Evolutionary conservation across 2,329 filamentous ascomycete species (phyloP).

Genomic region (Calonectria montana): DNA sequence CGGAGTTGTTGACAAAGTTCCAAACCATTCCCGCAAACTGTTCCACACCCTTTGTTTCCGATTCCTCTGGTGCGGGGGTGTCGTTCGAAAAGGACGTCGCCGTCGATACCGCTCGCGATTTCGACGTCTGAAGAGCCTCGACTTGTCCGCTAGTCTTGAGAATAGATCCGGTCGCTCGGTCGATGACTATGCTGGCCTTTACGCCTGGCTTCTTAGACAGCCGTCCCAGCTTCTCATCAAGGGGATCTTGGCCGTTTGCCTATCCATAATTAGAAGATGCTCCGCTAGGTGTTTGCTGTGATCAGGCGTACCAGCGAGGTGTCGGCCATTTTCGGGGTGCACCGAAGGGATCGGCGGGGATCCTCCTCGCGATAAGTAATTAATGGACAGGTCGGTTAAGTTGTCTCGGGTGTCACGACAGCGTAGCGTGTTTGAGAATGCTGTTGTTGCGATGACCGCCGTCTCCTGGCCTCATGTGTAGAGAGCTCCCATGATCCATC

Average conservation of each 20-base stretch:
- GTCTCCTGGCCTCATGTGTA: constrained; percentile 21
- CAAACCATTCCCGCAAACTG: constrained; percentile 82
- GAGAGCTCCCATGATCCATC: constrained; percentile 21
- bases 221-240: constrained; percentile 74
- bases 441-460: constrained; percentile 21
- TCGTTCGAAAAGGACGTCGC: constrained; percentile 61
- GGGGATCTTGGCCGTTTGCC: constrained; percentile 66
- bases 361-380: neutral
- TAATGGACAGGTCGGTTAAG: neutral
- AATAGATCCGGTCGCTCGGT: constrained; percentile 77
- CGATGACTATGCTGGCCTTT: constrained; percentile 80
- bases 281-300: neutral
- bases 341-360: neutral
- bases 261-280: constrained; percentile 35
- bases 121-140: constrained; percentile 61
- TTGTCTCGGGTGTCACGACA: constrained; percentile 8
- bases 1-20: constrained; percentile 78
- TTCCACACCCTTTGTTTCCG: constrained; percentile 70
- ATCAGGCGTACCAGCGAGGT: constrained; percentile 33
- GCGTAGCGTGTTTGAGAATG: constrained; percentile 22
- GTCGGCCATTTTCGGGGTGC: constrained; percentile 37
- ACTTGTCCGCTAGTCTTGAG: constrained; percentile 80
- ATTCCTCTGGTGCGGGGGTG: constrained; percentile 54
- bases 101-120: constrained; percentile 49
- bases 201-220: constrained; percentile 83